phyloP scores from a whole-genome alignment of 148 eudicot genomes.

The Rhododendron mucronatum region DNA sequence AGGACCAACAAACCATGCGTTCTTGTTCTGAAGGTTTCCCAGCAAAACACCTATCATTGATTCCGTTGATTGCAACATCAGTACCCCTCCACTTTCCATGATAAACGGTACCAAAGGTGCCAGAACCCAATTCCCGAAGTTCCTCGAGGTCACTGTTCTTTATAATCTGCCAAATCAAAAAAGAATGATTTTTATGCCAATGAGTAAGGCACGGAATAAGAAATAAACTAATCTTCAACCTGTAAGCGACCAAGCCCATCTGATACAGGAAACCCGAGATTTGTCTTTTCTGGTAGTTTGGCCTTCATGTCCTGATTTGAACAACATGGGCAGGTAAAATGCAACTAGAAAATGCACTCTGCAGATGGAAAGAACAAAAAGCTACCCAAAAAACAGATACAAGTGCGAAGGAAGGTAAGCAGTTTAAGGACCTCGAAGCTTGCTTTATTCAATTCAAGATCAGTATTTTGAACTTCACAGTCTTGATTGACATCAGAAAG shows the following conservation, averaged over 20 bases:
- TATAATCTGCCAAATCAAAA: conserved; percentile 49
- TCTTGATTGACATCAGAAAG: conserved; percentile 33
- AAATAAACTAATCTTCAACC: conserved; percentile 36
- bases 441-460: conserved; percentile 34
- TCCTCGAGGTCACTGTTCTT: conserved; percentile 90
- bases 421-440: conserved; percentile 52
- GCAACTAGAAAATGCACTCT: not conserved
- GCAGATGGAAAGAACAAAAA: not conserved
- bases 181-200: conserved; percentile 1
- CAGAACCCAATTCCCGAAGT: conserved; percentile 88
- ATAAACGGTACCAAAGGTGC: conserved; percentile 95
- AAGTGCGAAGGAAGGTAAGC: not conserved
- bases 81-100: conserved; percentile 99
- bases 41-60: conserved; percentile 84
- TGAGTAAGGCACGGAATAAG: not conserved
- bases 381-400: not conserved
- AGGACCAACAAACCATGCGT: conserved; percentile 56
- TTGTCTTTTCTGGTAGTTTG: conserved; percentile 57
- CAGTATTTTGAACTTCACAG: conserved; percentile 40
- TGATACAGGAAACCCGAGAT: conserved; percentile 66
- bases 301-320: conserved; percentile 51
- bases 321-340: conserved; percentile 11
- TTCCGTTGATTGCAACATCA: conserved; percentile 93
- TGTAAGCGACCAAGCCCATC: conserved; percentile 73
- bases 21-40: conserved; percentile 92